Percentiles rank a stretch among this genome's conserved stretches.
Evolutionary conservation across 305 asterid genomes (phyloP).

Genomic region (Fraxinus baroniana): DNA sequence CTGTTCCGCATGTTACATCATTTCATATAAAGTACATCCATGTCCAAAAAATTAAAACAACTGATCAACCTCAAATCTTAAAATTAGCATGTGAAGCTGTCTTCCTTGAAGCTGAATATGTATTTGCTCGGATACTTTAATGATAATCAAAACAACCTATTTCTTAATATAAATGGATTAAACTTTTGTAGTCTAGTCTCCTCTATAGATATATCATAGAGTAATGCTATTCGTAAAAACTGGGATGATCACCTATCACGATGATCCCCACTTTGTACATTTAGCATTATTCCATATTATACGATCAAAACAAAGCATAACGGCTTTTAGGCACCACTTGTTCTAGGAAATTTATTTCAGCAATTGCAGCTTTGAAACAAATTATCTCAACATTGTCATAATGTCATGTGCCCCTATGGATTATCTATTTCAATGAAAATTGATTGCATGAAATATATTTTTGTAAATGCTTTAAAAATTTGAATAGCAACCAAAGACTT

Average conservation of each 20-base stretch:
- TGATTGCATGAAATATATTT: slow-evolving; percentile 2
- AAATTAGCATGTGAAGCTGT: slow-evolving; percentile 27
- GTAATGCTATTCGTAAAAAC: background rate
- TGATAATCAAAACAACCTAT: slow-evolving; percentile 29
- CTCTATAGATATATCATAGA: background rate
- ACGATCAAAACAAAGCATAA: background rate
- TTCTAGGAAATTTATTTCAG: background rate
- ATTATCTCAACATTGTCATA: background rate
- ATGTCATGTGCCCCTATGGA: background rate
- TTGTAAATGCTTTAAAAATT: background rate
- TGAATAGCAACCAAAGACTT: slow-evolving; percentile 6
- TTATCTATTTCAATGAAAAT: slow-evolving; percentile 9
- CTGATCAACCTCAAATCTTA: slow-evolving; percentile 9
- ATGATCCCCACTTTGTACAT: background rate
- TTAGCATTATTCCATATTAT: background rate
- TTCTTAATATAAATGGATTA: slow-evolving; percentile 27
- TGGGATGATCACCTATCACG: background rate
- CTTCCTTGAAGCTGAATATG: background rate
- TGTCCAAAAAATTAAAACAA: background rate
- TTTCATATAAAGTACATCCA: slow-evolving; percentile 21
- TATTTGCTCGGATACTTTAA: slow-evolving; percentile 5
- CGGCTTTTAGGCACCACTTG: background rate
- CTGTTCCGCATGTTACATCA: slow-evolving; percentile 30
- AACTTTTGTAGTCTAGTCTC: slow-evolving; percentile 15
- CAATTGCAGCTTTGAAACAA: background rate